Conservation (phyloP, 176 grass and related monocot species). For the Pharus latifolius region DNA sequence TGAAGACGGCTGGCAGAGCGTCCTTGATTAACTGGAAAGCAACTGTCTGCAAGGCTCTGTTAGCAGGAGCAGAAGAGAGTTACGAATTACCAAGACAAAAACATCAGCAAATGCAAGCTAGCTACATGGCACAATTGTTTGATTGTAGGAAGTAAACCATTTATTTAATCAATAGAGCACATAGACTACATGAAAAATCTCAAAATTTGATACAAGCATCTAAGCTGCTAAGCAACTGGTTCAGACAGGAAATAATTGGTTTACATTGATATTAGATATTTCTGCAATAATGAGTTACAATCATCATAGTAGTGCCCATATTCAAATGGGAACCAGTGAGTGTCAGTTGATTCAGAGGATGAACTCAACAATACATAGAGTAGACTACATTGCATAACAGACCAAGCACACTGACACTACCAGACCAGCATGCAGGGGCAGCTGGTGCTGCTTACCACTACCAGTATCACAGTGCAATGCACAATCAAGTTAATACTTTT, state of each 20-base stretch:
- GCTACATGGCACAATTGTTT: constrained; percentile 11
- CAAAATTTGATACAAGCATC: no score
- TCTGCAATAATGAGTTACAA: neutral
- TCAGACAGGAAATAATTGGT: no score
- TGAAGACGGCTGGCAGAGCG: constrained; percentile 68
- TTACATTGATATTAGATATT: neutral
- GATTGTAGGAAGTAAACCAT: neutral
- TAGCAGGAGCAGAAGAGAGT: constrained; percentile 14
- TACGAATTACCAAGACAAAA: neutral
- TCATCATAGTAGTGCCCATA: neutral
- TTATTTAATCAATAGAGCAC: no score
- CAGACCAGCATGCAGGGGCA: neutral
- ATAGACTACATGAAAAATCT: no score
- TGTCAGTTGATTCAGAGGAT: neutral
- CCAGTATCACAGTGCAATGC: neutral
- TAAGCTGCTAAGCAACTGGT: no score
- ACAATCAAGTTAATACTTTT: no score
- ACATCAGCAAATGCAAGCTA: neutral
- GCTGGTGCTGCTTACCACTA: neutral
- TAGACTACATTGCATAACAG: neutral
- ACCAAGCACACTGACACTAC: neutral
- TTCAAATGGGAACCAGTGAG: neutral
- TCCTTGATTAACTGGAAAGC: constrained; percentile 88
- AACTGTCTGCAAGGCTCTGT: constrained; percentile 88
- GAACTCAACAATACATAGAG: neutral